A percentile compares a stretch with the other conserved stretches of the same genome.
phyloP scores from a whole-genome alignment of 768 basidiomycete genomes.

The Dacryopinax spathularia region DNA sequence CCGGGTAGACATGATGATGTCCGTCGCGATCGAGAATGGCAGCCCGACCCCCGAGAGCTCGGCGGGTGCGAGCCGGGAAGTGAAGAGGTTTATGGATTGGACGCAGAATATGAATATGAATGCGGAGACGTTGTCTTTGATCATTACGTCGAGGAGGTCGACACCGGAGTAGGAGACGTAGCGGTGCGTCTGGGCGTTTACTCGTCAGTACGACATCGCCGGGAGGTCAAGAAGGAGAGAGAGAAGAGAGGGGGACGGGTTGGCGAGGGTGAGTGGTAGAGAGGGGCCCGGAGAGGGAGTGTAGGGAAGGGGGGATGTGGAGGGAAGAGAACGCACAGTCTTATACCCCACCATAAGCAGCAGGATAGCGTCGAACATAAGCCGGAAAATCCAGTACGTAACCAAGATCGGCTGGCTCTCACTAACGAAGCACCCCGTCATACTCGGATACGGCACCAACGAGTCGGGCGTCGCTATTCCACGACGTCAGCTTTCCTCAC shows the following conservation, averaged over 20 bases:
- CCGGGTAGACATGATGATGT: neutral
- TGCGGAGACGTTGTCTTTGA: constrained; percentile 3
- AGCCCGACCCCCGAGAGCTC: constrained; percentile 1
- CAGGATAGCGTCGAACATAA: neutral
- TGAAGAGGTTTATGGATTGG: neutral
- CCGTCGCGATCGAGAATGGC: neutral
- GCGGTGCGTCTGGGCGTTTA: neutral
- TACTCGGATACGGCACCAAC: neutral
- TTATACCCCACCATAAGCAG: constrained; percentile 1
- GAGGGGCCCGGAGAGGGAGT: no score
- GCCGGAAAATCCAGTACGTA: neutral
- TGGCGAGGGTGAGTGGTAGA: no score
- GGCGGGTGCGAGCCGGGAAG: neutral
- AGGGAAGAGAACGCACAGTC: neutral
- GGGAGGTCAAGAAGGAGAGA: no score
- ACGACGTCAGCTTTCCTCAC: neutral
- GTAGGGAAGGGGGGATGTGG: neutral
- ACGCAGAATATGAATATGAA: constrained; percentile 2
- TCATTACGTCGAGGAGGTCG: constrained; percentile 1
- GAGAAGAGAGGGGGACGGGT: no score
- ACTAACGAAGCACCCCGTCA: neutral
- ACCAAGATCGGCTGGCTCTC: constrained; percentile 1
- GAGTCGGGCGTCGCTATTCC: neutral
- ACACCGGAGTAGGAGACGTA: constrained; percentile 1
- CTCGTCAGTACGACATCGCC: no score